These are phyloP conservation scores for Neocatenulostroma microsporum DNA, from an alignment of 2,329 filamentous ascomycete genomes.

Conservation along the genomic window DNA sequence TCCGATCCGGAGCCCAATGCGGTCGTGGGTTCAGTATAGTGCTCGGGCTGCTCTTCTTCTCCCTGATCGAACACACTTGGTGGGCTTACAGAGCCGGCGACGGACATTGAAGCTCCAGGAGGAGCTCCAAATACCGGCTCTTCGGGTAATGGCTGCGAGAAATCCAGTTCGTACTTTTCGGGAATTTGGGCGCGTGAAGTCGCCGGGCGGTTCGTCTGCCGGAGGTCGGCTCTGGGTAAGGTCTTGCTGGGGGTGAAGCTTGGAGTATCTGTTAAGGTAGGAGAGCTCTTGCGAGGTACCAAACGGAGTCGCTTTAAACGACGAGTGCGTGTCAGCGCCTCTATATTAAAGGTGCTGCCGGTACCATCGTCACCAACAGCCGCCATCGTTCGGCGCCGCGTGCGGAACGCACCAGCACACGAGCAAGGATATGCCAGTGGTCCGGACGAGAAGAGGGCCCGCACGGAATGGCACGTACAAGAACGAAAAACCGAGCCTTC, in stretches of 20 bases:
- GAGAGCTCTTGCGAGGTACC: conserved; percentile 1
- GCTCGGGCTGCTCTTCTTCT: conserved; percentile 8
- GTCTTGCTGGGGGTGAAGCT: neutral
- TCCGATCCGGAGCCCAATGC: conserved; percentile 16
- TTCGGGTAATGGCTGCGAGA: neutral
- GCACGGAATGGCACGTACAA: no score
- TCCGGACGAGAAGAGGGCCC: no score
- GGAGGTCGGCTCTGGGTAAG: no score
- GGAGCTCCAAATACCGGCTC: conserved; percentile 2
- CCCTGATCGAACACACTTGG: conserved; percentile 22
- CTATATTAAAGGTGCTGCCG: no score
- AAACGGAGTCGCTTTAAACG: neutral
- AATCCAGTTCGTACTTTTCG: neutral
- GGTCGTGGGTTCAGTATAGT: conserved; percentile 23
- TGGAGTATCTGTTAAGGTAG: neutral
- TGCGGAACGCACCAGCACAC: no score
- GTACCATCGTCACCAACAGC: conserved; percentile 6
- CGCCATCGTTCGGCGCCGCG: no score
- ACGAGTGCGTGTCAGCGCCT: no score
- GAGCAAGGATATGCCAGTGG: no score
- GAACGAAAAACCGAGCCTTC: no score
- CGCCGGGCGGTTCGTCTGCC: neutral
- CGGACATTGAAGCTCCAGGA: conserved; percentile 13
- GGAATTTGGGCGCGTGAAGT: no score
- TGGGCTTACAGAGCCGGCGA: conserved; percentile 13